A percentile compares a stretch with the other conserved stretches of the same genome.
Evolutionary conservation across 164 flowering plant genomes (phyloP).

Genomic region (Platanus orientalis): DNA sequence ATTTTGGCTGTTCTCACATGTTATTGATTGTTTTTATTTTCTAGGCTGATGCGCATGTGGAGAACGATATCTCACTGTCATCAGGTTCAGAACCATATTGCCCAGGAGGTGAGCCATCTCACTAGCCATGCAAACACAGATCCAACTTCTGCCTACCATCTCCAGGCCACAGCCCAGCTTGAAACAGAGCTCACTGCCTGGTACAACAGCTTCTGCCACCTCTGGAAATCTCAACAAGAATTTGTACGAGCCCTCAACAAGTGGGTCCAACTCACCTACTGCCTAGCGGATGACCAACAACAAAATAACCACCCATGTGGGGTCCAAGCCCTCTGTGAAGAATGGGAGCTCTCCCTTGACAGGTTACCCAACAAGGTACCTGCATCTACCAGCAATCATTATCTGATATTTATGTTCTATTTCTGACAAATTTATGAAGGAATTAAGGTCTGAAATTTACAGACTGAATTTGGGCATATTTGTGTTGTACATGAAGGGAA

Average conservation of each 20-base stretch:
- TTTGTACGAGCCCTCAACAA: conserved; percentile 48
- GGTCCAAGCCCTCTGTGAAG: conserved; percentile 40
- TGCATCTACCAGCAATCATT: too few species aligned
- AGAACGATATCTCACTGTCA: conserved; percentile 73
- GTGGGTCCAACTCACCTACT: conserved; percentile 56
- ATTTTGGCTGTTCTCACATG: background rate
- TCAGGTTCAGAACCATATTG: conserved; percentile 60
- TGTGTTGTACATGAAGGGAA: too few species aligned
- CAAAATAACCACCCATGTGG: conserved; percentile 26
- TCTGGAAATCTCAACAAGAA: conserved; percentile 52
- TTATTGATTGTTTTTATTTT: conserved; percentile 7
- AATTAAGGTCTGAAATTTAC: background rate
- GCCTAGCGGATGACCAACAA: conserved; percentile 35
- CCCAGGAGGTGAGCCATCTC: conserved; percentile 59
- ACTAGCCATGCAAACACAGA: conserved; percentile 37
- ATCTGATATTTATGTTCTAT: background rate
- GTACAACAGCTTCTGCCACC: conserved; percentile 60
- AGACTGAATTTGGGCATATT: too few species aligned
- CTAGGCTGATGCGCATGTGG: conserved; percentile 78
- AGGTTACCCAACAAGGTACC: conserved; percentile 64
- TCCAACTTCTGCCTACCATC: conserved; percentile 58
- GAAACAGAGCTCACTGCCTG: conserved; percentile 57
- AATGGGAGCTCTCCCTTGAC: conserved; percentile 64
- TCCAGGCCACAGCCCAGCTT: conserved; percentile 64
- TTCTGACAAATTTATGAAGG: background rate